A percentile compares a stretch with the other conserved stretches of the same genome.
Evolutionary conservation across 2,329 filamentous ascomycete genomes (phyloP).

Genomic region (Samsoniella hepiali): DNA sequence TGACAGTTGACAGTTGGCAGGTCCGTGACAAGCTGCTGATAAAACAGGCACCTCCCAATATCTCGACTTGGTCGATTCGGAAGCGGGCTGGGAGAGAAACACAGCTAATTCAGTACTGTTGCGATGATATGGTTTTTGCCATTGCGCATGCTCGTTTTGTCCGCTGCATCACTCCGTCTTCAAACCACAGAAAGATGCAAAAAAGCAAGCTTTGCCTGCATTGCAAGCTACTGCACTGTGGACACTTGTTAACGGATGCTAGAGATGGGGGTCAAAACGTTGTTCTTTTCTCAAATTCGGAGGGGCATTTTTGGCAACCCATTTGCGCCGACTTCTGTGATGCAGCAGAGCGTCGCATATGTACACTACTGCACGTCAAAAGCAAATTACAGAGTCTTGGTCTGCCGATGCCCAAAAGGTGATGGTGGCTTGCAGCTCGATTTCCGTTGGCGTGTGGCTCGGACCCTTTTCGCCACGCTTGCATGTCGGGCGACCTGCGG

Average conservation of each 20-base stretch:
- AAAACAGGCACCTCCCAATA: too few relatives aligned
- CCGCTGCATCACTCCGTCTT: neutral
- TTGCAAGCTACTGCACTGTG: neutral
- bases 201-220: too few relatives aligned
- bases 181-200: neutral
- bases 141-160: too few relatives aligned
- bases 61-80: too few relatives aligned
- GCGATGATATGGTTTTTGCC: too few relatives aligned
- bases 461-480: neutral
- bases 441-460: neutral
- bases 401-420: neutral
- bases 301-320: too few relatives aligned
- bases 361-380: conserved; percentile 11
- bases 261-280: neutral
- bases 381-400: conserved; percentile 8
- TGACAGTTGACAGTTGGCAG: too few relatives aligned
- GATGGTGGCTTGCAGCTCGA: conserved; percentile 11
- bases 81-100: too few relatives aligned
- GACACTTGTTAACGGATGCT: neutral
- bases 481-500: neutral
- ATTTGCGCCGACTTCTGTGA: neutral
- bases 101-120: too few relatives aligned
- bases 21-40: too few relatives aligned
- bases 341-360: neutral
- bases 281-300: too few relatives aligned